Evolutionary conservation across 1,284 basidiomycete genomes (phyloP).

Genomic region (Dichomitus squalens): DNA sequence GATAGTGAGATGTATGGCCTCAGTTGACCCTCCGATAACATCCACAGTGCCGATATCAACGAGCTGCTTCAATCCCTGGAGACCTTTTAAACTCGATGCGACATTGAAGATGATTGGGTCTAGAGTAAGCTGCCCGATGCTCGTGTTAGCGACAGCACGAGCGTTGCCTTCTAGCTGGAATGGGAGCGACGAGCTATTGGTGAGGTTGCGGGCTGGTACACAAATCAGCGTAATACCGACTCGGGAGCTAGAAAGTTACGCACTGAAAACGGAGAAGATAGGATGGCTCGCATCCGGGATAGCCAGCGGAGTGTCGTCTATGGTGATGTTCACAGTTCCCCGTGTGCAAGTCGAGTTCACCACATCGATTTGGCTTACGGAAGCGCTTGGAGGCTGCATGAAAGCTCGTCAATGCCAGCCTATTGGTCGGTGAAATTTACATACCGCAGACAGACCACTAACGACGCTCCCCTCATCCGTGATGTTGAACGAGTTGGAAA

Average conservation of each 20-base stretch:
- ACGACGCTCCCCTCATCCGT: slow-evolving; percentile 51
- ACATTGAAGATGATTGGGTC: slow-evolving; percentile 78
- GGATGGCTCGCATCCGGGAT: slow-evolving; percentile 54
- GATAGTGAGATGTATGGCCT: slow-evolving; percentile 64
- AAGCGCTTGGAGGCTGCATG: slow-evolving; percentile 53
- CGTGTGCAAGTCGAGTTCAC: slow-evolving; percentile 57
- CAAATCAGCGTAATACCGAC: neutral
- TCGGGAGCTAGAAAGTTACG: slow-evolving; percentile 22
- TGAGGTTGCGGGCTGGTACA: slow-evolving; percentile 50
- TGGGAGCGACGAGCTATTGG: slow-evolving; percentile 44
- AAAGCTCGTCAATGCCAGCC: neutral
- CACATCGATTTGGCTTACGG: slow-evolving; percentile 55
- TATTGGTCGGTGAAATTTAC: slow-evolving; percentile 11
- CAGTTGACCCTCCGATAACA: slow-evolving; percentile 65
- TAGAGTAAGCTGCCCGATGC: slow-evolving; percentile 70
- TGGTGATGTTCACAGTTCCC: slow-evolving; percentile 69
- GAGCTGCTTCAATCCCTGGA: slow-evolving; percentile 63
- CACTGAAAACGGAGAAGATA: slow-evolving; percentile 62
- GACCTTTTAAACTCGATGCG: slow-evolving; percentile 62
- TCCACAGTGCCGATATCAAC: slow-evolving; percentile 68
- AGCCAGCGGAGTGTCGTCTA: slow-evolving; percentile 56
- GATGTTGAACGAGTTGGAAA: slow-evolving; percentile 70
- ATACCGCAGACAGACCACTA: slow-evolving; percentile 52
- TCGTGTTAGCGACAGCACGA: slow-evolving; percentile 64
- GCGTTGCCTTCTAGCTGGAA: slow-evolving; percentile 70